phyloP scores from a whole-genome alignment of 148 eudicot species.

The Suaeda aralocaspica region DNA sequence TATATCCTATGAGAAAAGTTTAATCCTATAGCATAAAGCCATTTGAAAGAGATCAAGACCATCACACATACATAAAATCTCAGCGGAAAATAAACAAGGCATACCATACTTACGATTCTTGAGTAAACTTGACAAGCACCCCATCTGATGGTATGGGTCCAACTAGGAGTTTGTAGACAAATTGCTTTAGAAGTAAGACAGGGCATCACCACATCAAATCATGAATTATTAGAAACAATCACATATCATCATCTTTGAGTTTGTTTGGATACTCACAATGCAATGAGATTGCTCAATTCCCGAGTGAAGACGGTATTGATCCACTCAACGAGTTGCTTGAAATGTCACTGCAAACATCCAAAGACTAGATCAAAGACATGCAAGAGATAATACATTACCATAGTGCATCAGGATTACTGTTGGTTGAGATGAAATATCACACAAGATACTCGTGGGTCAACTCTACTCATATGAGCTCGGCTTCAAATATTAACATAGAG shows the following conservation, averaged over 20 bases:
- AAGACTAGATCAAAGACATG: slow-evolving; percentile 5
- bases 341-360: slow-evolving; percentile 58
- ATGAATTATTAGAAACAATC: slow-evolving; percentile 4
- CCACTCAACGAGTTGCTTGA: slow-evolving; percentile 87
- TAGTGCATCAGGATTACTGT: background rate
- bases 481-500: no score
- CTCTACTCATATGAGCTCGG: no score
- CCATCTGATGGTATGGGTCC: slow-evolving; percentile 84
- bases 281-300: slow-evolving; percentile 58
- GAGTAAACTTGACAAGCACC: slow-evolving; percentile 53
- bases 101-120: slow-evolving; percentile 61
- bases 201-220: background rate
- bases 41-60: background rate
- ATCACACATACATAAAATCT: background rate
- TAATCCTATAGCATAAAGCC: background rate
- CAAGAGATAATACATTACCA: background rate
- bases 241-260: slow-evolving; percentile 9
- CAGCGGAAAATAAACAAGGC: background rate
- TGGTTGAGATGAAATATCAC: no score
- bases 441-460: no score
- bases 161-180: slow-evolving; percentile 78
- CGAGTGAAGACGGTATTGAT: slow-evolving; percentile 75
- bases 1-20: background rate
- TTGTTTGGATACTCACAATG: slow-evolving; percentile 53
- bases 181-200: slow-evolving; percentile 45